Conservation (phyloP, 192 early-diverging fungal species). For the Cetraspora pellucida region DNA sequence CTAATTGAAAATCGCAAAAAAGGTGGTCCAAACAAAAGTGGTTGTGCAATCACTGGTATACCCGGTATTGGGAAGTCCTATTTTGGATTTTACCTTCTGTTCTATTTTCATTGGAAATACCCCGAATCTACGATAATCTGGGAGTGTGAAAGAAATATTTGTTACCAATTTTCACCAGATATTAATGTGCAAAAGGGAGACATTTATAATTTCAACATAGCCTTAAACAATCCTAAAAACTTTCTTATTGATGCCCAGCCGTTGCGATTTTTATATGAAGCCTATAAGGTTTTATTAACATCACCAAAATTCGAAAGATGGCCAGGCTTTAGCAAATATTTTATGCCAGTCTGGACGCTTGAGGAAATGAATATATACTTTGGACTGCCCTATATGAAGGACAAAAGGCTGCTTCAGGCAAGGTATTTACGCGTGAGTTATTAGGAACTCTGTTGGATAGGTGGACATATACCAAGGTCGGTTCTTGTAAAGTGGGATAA, state of each 20-base stretch:
- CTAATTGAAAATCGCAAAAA: not conserved
- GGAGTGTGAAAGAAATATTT: not conserved
- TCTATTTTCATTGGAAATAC: not conserved
- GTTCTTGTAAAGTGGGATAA: conserved; percentile 15
- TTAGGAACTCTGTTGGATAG: not conserved
- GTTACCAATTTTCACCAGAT: not conserved
- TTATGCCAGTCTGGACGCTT: conserved; percentile 8
- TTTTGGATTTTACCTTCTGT: not conserved
- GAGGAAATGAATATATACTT: conserved; percentile 5
- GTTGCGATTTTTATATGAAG: not conserved
- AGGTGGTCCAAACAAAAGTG: not conserved
- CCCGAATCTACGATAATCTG: not conserved
- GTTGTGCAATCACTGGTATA: conserved; percentile 10
- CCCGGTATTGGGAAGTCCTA: conserved; percentile 12
- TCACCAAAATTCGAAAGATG: not conserved
- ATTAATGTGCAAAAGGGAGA: not conserved
- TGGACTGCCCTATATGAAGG: not conserved
- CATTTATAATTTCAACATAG: not conserved
- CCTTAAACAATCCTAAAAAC: not conserved
- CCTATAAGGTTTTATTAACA: conserved; percentile 10
- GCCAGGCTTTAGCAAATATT: not conserved
- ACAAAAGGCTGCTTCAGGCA: not conserved
- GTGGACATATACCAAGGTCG: not conserved
- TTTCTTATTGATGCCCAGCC: conserved; percentile 7
- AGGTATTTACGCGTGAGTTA: not conserved